A percentile compares a stretch with the other conserved stretches of the same genome.
Evolutionary conservation across 2,329 filamentous ascomycete genomes (phyloP).

Genomic region (Annulohypoxylon truncatum): DNA sequence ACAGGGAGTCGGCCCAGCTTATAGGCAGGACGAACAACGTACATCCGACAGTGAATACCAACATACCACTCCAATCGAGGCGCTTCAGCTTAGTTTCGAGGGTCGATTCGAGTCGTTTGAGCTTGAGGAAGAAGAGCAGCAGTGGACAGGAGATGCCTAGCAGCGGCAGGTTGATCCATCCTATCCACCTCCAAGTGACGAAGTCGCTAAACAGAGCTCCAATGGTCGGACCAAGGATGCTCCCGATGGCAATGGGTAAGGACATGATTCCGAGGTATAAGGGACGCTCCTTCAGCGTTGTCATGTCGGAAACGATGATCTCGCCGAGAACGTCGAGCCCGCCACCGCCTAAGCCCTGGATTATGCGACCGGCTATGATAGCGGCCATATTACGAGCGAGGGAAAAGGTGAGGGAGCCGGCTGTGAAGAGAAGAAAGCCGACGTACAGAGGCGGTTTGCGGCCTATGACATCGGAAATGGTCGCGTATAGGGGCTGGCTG

Average conservation of each 20-base stretch:
- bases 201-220: constrained; percentile 47
- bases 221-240: constrained; percentile 47
- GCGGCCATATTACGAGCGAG: constrained; percentile 43
- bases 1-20: constrained; percentile 52
- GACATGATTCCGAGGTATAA: constrained; percentile 46
- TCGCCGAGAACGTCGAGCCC: constrained; percentile 49
- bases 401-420: constrained; percentile 51
- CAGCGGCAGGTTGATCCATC: constrained; percentile 49
- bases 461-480: constrained; percentile 49
- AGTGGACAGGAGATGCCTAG: constrained; percentile 38
- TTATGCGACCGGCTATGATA: constrained; percentile 44
- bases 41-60: constrained; percentile 43
- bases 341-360: constrained; percentile 50
- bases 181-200: constrained; percentile 48
- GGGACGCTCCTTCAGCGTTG: constrained; percentile 49
- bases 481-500: constrained; percentile 45
- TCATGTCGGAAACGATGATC: constrained; percentile 52
- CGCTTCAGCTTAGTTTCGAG: constrained; percentile 35
- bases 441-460: constrained; percentile 49
- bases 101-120: constrained; percentile 36
- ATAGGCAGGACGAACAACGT: constrained; percentile 48
- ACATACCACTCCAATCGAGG: constrained; percentile 51
- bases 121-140: constrained; percentile 37
- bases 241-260: constrained; percentile 46
- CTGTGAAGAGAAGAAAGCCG: constrained; percentile 50